Evolutionary conservation across 129 eudicot species (phyloP).

Genomic region (Chrysanthemum lavandulifolium): DNA sequence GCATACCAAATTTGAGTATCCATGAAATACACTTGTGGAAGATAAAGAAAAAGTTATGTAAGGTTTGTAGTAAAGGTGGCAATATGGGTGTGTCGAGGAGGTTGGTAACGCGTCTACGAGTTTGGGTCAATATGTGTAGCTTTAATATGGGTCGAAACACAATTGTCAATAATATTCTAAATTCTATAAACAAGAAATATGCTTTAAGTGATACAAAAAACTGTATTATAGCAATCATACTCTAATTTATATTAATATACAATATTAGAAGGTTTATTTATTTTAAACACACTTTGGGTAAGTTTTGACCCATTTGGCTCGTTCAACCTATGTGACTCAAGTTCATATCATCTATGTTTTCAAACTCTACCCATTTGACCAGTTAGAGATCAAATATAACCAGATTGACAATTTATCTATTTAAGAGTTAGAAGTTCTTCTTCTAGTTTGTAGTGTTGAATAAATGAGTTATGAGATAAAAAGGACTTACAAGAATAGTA

Average conservation of each 20-base stretch:
- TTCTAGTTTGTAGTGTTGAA: conserved; percentile 1
- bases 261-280: background rate
- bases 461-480: background rate
- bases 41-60: background rate
- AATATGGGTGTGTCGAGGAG: background rate
- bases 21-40: too few relatives aligned
- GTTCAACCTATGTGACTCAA: too few relatives aligned
- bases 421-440: background rate
- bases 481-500: conserved; percentile 62
- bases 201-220: background rate
- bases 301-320: too few relatives aligned
- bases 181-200: background rate
- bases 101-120: background rate
- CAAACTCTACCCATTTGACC: background rate
- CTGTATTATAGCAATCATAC: background rate
- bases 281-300: background rate
- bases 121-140: background rate
- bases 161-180: background rate
- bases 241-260: background rate
- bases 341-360: too few relatives aligned
- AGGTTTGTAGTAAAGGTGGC: background rate
- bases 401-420: background rate
- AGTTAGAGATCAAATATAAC: background rate
- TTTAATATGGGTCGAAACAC: background rate
- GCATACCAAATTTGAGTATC: too few relatives aligned